A percentile compares a stretch with the other conserved stretches of the same genome.
These are phyloP conservation scores for Microcera coccophila DNA, from an alignment of 2,329 filamentous ascomycete species.

Conservation along the genomic window DNA sequence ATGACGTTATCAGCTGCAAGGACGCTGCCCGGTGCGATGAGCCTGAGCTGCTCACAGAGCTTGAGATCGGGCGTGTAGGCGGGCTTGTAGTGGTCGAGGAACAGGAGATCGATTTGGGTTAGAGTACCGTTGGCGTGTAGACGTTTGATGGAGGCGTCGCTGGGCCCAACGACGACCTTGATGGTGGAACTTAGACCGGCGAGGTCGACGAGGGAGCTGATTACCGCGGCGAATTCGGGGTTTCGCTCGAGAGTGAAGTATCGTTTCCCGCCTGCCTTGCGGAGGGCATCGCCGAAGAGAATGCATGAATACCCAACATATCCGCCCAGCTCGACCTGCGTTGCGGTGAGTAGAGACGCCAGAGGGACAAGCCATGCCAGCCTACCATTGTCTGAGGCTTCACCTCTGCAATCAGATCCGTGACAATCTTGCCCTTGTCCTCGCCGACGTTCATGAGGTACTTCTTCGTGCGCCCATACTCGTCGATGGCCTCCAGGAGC, in stretches of 20 bases:
- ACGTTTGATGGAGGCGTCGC: slow-evolving; percentile 60
- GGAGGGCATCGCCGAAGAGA: slow-evolving; percentile 65
- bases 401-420: slow-evolving; percentile 60
- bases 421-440: slow-evolving; percentile 68
- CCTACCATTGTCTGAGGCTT: slow-evolving; percentile 63
- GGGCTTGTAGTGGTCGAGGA: slow-evolving; percentile 78
- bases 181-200: slow-evolving; percentile 70
- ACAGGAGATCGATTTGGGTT: slow-evolving; percentile 64
- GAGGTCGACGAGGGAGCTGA: slow-evolving; percentile 64
- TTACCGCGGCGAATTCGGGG: slow-evolving; percentile 69
- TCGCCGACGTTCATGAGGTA: slow-evolving; percentile 79
- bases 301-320: slow-evolving; percentile 81
- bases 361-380: neutral
- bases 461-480: slow-evolving; percentile 56
- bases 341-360: neutral
- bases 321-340: slow-evolving; percentile 68
- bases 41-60: slow-evolving; percentile 65
- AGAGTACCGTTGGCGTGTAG: slow-evolving; percentile 53
- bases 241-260: slow-evolving; percentile 73
- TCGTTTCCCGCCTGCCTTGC: slow-evolving; percentile 56
- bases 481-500: slow-evolving; percentile 67
- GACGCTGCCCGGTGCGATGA: slow-evolving; percentile 60
- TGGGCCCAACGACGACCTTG: slow-evolving; percentile 65
- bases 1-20: slow-evolving; percentile 68
- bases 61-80: slow-evolving; percentile 72